phyloP scores from a whole-genome alignment of 2,329 filamentous ascomycete species.

The Thelonectria discophora region DNA sequence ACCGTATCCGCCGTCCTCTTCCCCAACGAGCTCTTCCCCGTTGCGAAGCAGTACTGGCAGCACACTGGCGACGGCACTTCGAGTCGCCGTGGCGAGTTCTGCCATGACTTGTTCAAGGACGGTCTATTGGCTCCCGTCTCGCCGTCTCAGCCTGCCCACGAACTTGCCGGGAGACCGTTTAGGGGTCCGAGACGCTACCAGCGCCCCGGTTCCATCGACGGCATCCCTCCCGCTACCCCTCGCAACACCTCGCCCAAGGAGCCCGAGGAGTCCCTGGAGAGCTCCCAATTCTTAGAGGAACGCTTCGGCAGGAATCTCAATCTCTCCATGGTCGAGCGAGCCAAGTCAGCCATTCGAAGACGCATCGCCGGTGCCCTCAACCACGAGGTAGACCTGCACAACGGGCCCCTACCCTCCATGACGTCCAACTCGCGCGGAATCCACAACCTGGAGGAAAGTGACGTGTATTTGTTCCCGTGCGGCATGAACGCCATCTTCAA shows the following conservation, averaged over 20 bases:
- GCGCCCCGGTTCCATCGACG: constrained; percentile 56
- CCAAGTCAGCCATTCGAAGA: constrained; percentile 84
- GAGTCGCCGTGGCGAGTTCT: constrained; percentile 91
- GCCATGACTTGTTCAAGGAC: constrained; percentile 76
- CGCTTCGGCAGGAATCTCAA: constrained; percentile 92
- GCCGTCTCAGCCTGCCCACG: constrained; percentile 38
- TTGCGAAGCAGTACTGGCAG: constrained; percentile 97
- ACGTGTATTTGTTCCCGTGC: constrained; percentile 87
- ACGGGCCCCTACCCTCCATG: constrained; percentile 36
- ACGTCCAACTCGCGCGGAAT: constrained; percentile 62
- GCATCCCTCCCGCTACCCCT: constrained; percentile 26
- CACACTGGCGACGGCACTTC: constrained; percentile 94
- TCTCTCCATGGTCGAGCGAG: constrained; percentile 78
- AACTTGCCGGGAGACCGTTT: constrained; percentile 47
- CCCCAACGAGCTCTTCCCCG: constrained; percentile 69
- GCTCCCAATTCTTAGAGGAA: constrained; percentile 86
- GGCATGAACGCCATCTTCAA: constrained; percentile 98
- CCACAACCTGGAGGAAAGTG: constrained; percentile 77
- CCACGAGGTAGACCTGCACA: constrained; percentile 67
- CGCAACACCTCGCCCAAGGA: constrained; percentile 33
- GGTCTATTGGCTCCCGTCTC: constrained; percentile 60
- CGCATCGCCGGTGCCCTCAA: constrained; percentile 89
- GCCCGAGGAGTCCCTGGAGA: constrained; percentile 66
- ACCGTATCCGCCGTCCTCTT: constrained; percentile 77
- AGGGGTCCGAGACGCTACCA: constrained; percentile 87